phyloP scores from a whole-genome alignment of 805 yeast species.

The Kuraishia molischiana region DNA sequence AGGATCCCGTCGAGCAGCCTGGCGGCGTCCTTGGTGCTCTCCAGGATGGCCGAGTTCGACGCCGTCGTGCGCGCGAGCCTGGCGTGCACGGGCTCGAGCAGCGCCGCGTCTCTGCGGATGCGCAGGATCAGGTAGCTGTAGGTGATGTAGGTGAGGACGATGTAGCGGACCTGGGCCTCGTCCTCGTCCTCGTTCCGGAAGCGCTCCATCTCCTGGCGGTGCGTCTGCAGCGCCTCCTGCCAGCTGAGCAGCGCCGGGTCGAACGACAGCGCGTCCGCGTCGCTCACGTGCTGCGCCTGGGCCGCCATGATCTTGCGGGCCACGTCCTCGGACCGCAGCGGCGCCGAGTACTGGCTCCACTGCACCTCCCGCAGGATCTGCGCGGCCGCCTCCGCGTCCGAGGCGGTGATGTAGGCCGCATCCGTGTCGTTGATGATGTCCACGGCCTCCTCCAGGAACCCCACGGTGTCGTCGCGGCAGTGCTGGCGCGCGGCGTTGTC shows the following conservation, averaged over 20 bases:
- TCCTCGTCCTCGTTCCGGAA: constrained; percentile 31
- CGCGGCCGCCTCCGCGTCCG: constrained; percentile 11
- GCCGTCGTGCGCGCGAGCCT: constrained; percentile 9
- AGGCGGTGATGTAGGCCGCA: constrained; percentile 22
- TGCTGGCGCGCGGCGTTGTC: constrained; percentile 36
- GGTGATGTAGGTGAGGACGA: constrained; percentile 65
- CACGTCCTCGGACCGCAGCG: constrained; percentile 59
- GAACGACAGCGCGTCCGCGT: constrained; percentile 33
- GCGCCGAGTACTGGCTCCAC: constrained; percentile 53
- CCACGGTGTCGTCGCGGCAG: constrained; percentile 20
- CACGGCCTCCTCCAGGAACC: constrained; percentile 27
- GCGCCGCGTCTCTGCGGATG: constrained; percentile 58
- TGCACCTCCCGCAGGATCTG: constrained; percentile 21
- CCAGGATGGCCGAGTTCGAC: constrained; percentile 16
- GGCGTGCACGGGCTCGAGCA: constrained; percentile 23
- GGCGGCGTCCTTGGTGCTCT: constrained; percentile 28
- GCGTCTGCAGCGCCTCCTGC: constrained; percentile 60
- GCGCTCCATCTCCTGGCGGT: constrained; percentile 43
- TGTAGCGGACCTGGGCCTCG: constrained; percentile 60
- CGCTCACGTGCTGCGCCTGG: constrained; percentile 17
- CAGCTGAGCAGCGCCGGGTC: constrained; percentile 53
- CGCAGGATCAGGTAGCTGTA: constrained; percentile 58
- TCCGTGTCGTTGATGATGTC: constrained; percentile 25
- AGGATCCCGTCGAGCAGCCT: constrained; percentile 42
- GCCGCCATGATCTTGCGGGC: constrained; percentile 47